Evolutionary conservation across 805 yeast genomes (phyloP).

Genomic region (Cephaloascus fragrans): DNA sequence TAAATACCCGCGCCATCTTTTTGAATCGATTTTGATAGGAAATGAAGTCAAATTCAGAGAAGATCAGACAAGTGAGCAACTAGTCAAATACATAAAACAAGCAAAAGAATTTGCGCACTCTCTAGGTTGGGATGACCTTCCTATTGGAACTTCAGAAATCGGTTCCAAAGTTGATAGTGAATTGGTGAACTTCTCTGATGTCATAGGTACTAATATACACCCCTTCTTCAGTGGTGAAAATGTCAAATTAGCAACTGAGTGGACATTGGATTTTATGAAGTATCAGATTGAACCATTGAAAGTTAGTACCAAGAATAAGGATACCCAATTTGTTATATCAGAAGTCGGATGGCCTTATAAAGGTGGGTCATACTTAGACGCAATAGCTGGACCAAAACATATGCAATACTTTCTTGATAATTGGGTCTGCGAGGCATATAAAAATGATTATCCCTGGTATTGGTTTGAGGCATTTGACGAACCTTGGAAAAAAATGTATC

Average conservation of each 20-base stretch:
- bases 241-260: slow-evolving; percentile 35
- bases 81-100: slow-evolving; percentile 31
- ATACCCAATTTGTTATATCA: slow-evolving; percentile 32
- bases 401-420: slow-evolving; percentile 37
- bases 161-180: slow-evolving; percentile 34
- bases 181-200: slow-evolving; percentile 35
- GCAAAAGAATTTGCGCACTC: slow-evolving; percentile 17
- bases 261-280: slow-evolving; percentile 42
- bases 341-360: slow-evolving; percentile 69
- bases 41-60: slow-evolving; percentile 52
- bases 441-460: slow-evolving; percentile 35
- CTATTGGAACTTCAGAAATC: slow-evolving; percentile 56
- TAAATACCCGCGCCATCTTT: slow-evolving; percentile 31
- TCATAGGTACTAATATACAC: slow-evolving; percentile 55
- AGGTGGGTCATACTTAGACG: slow-evolving; percentile 39
- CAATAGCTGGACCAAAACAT: slow-evolving; percentile 36
- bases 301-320: slow-evolving; percentile 7
- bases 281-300: slow-evolving; percentile 30
- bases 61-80: slow-evolving; percentile 27
- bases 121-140: slow-evolving; percentile 23
- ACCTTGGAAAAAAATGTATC: slow-evolving; percentile 54
- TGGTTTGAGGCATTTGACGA: slow-evolving; percentile 68
- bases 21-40: slow-evolving; percentile 49
- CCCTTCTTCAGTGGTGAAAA: slow-evolving; percentile 57
- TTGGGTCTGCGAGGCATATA: slow-evolving; percentile 40